phyloP scores from a whole-genome alignment of 2,329 filamentous ascomycete genomes.

The Fusarium austroafricanum region DNA sequence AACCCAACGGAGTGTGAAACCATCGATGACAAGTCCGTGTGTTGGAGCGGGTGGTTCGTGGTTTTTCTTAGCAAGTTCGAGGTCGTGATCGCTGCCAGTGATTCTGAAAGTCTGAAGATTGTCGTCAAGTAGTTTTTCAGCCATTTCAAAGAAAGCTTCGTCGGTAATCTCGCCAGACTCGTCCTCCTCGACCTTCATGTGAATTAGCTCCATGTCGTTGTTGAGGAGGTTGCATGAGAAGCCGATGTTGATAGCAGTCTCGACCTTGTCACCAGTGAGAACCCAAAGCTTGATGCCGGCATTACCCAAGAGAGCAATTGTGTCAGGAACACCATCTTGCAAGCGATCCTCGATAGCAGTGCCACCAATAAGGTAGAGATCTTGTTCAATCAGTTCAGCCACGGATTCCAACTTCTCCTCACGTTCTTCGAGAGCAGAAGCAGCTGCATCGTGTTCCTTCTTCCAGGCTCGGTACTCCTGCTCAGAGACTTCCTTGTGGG shows the following conservation, averaged over 20 bases:
- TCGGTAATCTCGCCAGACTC: conserved; percentile 62
- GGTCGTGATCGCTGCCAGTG: conserved; percentile 86
- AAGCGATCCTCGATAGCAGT: conserved; percentile 97
- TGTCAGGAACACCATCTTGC: conserved; percentile 96
- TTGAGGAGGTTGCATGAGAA: conserved; percentile 98
- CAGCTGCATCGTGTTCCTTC: conserved; percentile 86
- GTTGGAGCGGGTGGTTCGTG: conserved; percentile 89
- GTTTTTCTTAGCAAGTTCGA: conserved; percentile 80
- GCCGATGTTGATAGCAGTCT: conserved; percentile 99
- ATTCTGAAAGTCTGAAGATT: conserved; percentile 79
- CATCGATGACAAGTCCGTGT: conserved; percentile 94
- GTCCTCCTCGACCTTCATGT: conserved; percentile 86
- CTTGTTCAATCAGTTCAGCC: conserved; percentile 89
- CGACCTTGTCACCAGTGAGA: conserved; percentile 96
- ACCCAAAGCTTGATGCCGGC: conserved; percentile 99
- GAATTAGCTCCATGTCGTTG: conserved; percentile 97
- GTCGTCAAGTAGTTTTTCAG: conserved; percentile 79
- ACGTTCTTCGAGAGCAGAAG: conserved; percentile 83
- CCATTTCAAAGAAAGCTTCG: conserved; percentile 64
- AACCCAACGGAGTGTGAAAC: conserved; percentile 90
- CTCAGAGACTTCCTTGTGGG: conserved; percentile 82
- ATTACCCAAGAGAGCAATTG: conserved; percentile 88
- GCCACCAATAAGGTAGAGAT: conserved; percentile 87
- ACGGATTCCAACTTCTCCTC: conserved; percentile 94
- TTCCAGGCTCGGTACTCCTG: conserved; percentile 88